Evolutionary conservation across 768 basidiomycete genomes (phyloP).

Genomic region (Cubamyces sp.): DNA sequence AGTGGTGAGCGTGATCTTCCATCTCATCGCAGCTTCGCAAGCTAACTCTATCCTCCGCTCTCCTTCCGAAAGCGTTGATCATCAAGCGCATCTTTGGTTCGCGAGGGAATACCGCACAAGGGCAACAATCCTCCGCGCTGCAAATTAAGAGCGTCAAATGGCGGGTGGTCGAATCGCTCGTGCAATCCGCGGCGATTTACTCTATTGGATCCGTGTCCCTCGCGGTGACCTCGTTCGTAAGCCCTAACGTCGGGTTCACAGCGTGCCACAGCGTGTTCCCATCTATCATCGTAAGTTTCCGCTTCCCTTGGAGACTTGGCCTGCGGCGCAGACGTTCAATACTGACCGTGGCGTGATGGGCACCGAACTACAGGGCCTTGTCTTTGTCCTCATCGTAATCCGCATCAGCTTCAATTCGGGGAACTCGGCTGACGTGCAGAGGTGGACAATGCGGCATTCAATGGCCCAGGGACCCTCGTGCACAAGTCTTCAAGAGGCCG

Average conservation of each 20-base stretch:
- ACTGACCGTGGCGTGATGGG: background rate
- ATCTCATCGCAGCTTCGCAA: background rate
- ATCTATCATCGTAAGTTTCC: constrained; percentile 16
- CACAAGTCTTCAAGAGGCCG: background rate
- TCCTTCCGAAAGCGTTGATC: constrained; percentile 5
- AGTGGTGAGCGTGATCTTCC: constrained; percentile 1
- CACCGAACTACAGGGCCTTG: constrained; percentile 6
- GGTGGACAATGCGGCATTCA: constrained; percentile 4
- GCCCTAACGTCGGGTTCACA: constrained; percentile 15
- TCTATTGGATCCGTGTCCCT: constrained; percentile 17
- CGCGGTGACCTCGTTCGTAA: constrained; percentile 19
- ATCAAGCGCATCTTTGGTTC: constrained; percentile 13
- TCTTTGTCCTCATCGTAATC: constrained; percentile 22
- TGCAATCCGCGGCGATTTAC: constrained; percentile 23
- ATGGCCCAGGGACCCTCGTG: background rate
- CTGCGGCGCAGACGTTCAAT: background rate
- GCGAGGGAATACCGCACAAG: background rate
- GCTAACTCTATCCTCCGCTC: background rate
- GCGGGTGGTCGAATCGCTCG: constrained; percentile 20
- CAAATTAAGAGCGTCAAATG: constrained; percentile 9
- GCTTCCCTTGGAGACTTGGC: background rate
- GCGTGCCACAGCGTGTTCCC: constrained; percentile 22
- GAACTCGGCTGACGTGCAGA: background rate
- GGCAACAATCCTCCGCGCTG: constrained; percentile 1
- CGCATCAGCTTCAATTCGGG: constrained; percentile 11